Evolutionary conservation across 305 asterid genomes (phyloP), one percentile per base, ranked within the genome.

Genomic region (Solanum hybrid): DNA sequence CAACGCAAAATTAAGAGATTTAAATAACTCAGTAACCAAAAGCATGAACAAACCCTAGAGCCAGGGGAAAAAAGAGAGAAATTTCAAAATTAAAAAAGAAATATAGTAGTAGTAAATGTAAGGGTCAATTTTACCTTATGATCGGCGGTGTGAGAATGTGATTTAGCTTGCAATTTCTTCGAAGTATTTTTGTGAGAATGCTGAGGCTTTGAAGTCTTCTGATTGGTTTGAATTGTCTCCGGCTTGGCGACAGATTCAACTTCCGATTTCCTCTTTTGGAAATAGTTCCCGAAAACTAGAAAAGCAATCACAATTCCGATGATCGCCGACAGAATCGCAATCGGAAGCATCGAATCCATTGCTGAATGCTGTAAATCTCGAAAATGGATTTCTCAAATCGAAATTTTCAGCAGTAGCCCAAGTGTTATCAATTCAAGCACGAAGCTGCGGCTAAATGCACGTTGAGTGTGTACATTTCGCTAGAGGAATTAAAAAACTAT

Each of bases 281-380:
- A 95, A 91, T 97, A 98, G 90, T 88, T 93, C 11, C 98, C 95
- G 89, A 97, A 95, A n/a, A 90, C 36, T 3, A 92, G 31, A 89
- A 95, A 92, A 13, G 98, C 98, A 93, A 98, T 95, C 93, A 95
- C 78, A 84, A 96, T 96, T 92, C 99, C 99, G 65, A 90, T 75
- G 86, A 97, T 91, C 94, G 92, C 93, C 89, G 99, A 98, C 75
- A 93, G 79, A 10, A 92, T 91, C 85, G 94, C 89, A 41, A 96
- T 85, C 38, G 96, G 94, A 82, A 98, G 89, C 90, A 94, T 10
- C 31, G 96, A 93, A 34, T 94, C 99, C 99, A 98, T 95, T 90
- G 34, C n/a, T 83, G 68, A 61, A 41, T 31, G 39, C 38, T 83
- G 41, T 27, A 31, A 41, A 83, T 45, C 39, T 29, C 39, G 88